Base-by-base conservation (phyloP, 108 stramenopile species). In the Thalassiosira profunda region DNA sequence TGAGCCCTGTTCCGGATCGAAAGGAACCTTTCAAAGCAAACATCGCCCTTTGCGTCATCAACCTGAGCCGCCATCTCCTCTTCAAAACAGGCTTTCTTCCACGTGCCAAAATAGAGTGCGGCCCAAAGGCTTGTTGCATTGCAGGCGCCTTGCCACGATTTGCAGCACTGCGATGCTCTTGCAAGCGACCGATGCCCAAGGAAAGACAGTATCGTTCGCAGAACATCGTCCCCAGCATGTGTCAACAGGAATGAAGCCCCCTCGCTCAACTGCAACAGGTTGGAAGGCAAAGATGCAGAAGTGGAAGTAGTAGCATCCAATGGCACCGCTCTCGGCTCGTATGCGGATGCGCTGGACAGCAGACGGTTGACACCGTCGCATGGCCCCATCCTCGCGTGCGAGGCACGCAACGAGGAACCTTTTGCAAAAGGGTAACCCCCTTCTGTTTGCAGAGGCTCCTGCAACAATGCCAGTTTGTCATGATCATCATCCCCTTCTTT, bases 131-230 rank as follows among this genome's bases (percentile, higher is more conserved):
- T 58, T 30, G 51, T 58, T 11, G 33, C 37, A 30, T 42, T 34
- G 10, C 55, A 43, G n/a, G 69, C 57, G 9, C 24, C 47, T 2
- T 52, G 58, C 69, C 76, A 78, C 1, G 57, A 33, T 44, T 28
- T 36, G 34, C 75, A 76, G 18, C 67, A 57, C 18, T 38, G 36
- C 10, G 75, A 75, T 5, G 74, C 75, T 9, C 75, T 61, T 31
- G 67, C 37, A 11, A 76, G 61, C 1, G 75, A 76, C 8, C 75
- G 75, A 63, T 61, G 69, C 1, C 75, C 67, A 41, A 76, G 61
- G 52, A 69, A 76, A 0, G 43, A 26, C 30, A 76, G 63, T 34
- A 69, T 24, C n/a, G 2, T 41, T 10, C 52, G 24, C n/a, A 76
- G 59, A 10, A 63, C 45, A 35, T 64, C 61, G 25, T 57, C 35